These are phyloP conservation scores for Chaetomiaceae sp. DNA, from an alignment of 2,329 filamentous ascomycete species.

Conservation along the genomic window DNA sequence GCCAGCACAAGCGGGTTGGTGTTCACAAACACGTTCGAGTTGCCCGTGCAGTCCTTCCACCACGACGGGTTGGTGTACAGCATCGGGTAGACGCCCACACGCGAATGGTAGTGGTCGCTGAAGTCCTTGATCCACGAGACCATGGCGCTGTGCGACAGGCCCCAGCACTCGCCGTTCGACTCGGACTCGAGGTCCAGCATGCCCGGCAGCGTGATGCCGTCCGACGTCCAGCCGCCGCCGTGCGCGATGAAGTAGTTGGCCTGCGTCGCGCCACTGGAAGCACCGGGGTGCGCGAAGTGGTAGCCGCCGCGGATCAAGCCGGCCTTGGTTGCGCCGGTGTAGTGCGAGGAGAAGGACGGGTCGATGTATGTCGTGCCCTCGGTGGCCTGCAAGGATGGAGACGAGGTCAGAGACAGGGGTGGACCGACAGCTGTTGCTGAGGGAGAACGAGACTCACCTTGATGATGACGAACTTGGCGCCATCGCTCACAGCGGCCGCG, in stretches of 20 bases:
- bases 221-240: conserved; percentile 48
- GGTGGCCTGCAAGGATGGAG: conserved; percentile 36
- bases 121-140: conserved; percentile 49
- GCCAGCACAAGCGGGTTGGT: conserved; percentile 45
- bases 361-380: conserved; percentile 44
- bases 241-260: conserved; percentile 46
- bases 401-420: too few relatives aligned
- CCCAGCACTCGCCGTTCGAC: conserved; percentile 38
- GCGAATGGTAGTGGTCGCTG: conserved; percentile 41
- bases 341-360: conserved; percentile 42
- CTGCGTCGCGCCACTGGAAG: conserved; percentile 40
- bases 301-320: conserved; percentile 50
- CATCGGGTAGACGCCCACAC: conserved; percentile 43
- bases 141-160: conserved; percentile 40
- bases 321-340: conserved; percentile 43
- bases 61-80: conserved; percentile 48
- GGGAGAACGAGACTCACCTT: too few relatives aligned
- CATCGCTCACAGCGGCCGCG: conserved; percentile 31
- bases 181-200: conserved; percentile 51
- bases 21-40: conserved; percentile 38
- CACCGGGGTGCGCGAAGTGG: conserved; percentile 47
- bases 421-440: too few relatives aligned
- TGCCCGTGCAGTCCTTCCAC: conserved; percentile 49
- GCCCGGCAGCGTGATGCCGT: conserved; percentile 49
- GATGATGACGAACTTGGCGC: conserved; percentile 41